phyloP scores from a whole-genome alignment of 2,329 filamentous ascomycete genomes.

The Nemania diffusa region DNA sequence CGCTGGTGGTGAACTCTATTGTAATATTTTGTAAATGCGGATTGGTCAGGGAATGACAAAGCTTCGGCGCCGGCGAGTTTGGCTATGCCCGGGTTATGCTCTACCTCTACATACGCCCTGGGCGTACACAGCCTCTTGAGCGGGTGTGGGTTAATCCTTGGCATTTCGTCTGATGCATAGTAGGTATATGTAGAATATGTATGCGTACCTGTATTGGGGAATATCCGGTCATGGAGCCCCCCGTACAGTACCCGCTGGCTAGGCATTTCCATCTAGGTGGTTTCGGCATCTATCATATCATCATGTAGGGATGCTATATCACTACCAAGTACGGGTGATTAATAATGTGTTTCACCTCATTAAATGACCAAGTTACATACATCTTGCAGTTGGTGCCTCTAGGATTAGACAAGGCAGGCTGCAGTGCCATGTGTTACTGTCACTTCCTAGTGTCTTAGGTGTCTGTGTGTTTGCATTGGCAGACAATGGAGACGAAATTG shows the following conservation, averaged over 20 bases:
- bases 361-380: neutral
- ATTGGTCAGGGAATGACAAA: neutral
- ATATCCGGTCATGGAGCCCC: too few species aligned
- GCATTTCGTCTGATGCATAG: neutral
- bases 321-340: neutral
- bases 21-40: neutral
- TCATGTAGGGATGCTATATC: neutral
- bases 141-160: neutral
- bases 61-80: neutral
- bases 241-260: too few species aligned
- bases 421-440: neutral
- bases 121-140: neutral
- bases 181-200: neutral
- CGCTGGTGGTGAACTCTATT: neutral
- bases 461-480: neutral
- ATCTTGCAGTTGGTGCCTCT: neutral
- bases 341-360: neutral
- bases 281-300: neutral
- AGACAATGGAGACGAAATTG: neutral
- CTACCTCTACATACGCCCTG: too few species aligned
- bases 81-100: neutral
- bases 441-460: slow-evolving; percentile 2
- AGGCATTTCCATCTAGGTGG: neutral
- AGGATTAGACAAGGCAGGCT: neutral
- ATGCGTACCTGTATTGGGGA: neutral